These are phyloP conservation scores for Globisporangium barbulae DNA, from an alignment of 352 stramenopile species.

Conservation along the genomic window DNA sequence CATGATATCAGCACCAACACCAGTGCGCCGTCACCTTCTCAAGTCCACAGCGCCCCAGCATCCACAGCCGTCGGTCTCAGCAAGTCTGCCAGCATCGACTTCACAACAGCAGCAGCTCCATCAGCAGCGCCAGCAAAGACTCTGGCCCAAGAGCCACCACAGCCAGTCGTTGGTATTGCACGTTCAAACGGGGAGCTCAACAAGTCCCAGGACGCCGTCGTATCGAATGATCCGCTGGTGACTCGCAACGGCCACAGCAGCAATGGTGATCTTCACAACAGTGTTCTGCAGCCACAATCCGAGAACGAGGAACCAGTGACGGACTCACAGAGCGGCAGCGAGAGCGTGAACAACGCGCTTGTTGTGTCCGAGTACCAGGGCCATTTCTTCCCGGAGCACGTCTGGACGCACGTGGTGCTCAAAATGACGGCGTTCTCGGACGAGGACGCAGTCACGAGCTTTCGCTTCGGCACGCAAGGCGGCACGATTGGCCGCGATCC, in stretches of 20 bases:
- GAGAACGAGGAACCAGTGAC: background rate
- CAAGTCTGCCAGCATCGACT: background rate
- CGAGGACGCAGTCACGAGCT: conserved; percentile 72
- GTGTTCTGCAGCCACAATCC: background rate
- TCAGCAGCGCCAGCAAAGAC: background rate
- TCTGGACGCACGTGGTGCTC: conserved; percentile 70
- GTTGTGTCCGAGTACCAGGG: conserved; percentile 24
- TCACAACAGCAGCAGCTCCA: background rate
- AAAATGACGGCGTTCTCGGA: conserved; percentile 84
- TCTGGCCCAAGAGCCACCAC: background rate
- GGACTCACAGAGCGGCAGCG: conserved; percentile 1
- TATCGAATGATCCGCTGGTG: background rate
- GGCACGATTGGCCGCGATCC: conserved; percentile 50
- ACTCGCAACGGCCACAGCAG: background rate
- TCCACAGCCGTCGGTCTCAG: background rate
- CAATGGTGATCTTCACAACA: background rate
- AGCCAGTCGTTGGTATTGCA: background rate
- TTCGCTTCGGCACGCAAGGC: conserved; percentile 49
- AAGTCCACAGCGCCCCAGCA: background rate
- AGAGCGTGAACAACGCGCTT: background rate
- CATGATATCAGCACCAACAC: conserved; percentile 12
- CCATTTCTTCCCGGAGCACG: conserved; percentile 31
- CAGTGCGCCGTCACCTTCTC: background rate
- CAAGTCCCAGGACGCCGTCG: background rate
- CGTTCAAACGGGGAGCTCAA: background rate